Evolutionary conservation across 202 grass and related monocot genomes (phyloP), one percentile per base, ranked within the genome.

Genomic region (Elaeis oleifera): DNA sequence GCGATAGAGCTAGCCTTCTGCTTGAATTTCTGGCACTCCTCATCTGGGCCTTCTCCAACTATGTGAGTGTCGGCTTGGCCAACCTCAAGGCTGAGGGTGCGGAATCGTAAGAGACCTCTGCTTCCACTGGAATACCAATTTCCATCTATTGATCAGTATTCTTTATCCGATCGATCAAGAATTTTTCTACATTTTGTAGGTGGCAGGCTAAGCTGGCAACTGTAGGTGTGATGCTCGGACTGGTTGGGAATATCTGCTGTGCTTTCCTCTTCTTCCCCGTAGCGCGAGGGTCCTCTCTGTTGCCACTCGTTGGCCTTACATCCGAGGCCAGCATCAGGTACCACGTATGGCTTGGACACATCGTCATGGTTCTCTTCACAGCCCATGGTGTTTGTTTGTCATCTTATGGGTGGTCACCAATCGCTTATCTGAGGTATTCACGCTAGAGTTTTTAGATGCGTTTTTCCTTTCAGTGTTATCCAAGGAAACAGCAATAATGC

Each of bases 261-360:
- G 77, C 74, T 18, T 83, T 89, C 24, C 66, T 89, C 13, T 81
- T 89, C 74, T 32, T 89, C 5, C 85, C 85, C 0, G 74, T 89
- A 1, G 56, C 65, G 1, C 75, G 81, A 27, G 53, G 74, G 27
- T 81, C 81, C 1, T 72, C 85, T 3, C 65, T 89, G 39, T 22
- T 89, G 62, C 81, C 61, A 21, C 61, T 81, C n/a, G 21, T 84
- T 4, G 81, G 81, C 29, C 81, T 89, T 56, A 81, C 81, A 49
- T 84, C 85, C 6, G 85, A 84, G 16, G 50, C 80, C 49, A 72
- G 81, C 77, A 69, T 89, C 65, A 84, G 74, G 70, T 84, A 84
- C 68, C 85, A 88, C 16, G 61, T 80, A 53, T 88, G 84, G 84
- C 48, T 83, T 8, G 80, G 84, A 0, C 54, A 88, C 8, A 65